These are phyloP conservation scores for Agastache rugosa DNA, from an alignment of 257 asterid species.

Conservation along the genomic window DNA sequence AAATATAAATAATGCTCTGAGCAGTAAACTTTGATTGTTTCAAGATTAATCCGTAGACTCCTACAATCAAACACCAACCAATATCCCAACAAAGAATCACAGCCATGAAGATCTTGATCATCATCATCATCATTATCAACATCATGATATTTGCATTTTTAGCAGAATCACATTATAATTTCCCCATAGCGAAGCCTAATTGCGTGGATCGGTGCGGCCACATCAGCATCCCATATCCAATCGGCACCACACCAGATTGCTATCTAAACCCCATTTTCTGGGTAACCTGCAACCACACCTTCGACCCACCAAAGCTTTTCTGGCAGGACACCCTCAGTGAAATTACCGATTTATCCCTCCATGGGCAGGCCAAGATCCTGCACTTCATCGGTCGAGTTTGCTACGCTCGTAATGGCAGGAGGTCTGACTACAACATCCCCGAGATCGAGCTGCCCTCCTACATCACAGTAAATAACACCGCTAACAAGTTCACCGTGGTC, in stretches of 20 bases:
- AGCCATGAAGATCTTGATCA: not conserved
- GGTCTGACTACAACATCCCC: accelerated
- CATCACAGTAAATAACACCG: conserved; percentile 13
- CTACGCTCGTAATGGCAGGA: not conserved
- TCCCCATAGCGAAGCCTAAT: conserved; percentile 12
- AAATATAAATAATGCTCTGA: too few relatives aligned
- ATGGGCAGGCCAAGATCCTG: not conserved
- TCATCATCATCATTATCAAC: not conserved
- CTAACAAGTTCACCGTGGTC: conserved; percentile 36
- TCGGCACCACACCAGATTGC: conserved; percentile 34
- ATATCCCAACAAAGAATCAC: not conserved
- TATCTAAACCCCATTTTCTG: not conserved
- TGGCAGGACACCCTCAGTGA: not conserved
- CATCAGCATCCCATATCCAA: conserved; percentile 46
- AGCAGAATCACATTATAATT: not conserved
- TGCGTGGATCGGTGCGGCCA: conserved; percentile 41
- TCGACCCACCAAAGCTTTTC: not conserved
- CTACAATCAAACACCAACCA: not conserved
- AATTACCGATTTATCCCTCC: not conserved
- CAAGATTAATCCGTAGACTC: not conserved
- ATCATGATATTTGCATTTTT: not conserved
- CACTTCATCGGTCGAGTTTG: not conserved
- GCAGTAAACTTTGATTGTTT: not conserved
- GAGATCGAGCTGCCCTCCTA: accelerated
- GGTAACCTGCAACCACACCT: conserved; percentile 21